phyloP scores from a whole-genome alignment of 805 yeast species.

The Wickerhamomyces rabaulensis region DNA sequence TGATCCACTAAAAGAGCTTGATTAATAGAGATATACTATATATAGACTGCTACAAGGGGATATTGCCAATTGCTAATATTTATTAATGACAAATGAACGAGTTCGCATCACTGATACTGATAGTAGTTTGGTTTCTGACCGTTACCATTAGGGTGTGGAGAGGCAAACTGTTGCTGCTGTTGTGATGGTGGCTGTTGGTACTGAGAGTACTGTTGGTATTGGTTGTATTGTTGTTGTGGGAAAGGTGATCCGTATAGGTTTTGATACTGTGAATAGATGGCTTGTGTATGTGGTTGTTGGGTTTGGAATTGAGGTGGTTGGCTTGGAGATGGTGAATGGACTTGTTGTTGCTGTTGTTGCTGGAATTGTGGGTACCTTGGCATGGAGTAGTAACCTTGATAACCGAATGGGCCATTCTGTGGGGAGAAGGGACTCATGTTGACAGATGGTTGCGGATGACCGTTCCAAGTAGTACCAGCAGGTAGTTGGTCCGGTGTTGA shows the following conservation, averaged over 20 bases:
- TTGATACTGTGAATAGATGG: background rate
- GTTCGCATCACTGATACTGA: background rate
- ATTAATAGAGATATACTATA: background rate
- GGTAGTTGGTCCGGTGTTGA: background rate
- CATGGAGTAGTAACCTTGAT: background rate
- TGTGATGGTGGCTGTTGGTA: background rate
- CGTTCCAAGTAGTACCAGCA: background rate
- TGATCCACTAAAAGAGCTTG: background rate
- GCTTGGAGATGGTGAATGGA: background rate
- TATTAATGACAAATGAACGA: background rate
- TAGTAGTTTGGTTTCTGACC: background rate
- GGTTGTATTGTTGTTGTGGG: background rate
- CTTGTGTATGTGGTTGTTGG: background rate
- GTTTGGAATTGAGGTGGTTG: background rate
- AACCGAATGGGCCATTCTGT: background rate
- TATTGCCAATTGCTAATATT: background rate
- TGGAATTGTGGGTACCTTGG: background rate
- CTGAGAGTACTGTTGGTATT: background rate
- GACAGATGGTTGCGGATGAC: background rate
- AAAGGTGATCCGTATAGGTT: background rate
- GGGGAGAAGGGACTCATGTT: background rate
- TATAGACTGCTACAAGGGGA: background rate
- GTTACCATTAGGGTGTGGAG: background rate
- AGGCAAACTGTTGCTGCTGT: background rate
- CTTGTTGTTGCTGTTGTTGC: background rate